A percentile compares a stretch with the other conserved stretches of the same genome.
phyloP scores from a whole-genome alignment of 176 grass and related monocot genomes.

The Aegilops umbellulata region DNA sequence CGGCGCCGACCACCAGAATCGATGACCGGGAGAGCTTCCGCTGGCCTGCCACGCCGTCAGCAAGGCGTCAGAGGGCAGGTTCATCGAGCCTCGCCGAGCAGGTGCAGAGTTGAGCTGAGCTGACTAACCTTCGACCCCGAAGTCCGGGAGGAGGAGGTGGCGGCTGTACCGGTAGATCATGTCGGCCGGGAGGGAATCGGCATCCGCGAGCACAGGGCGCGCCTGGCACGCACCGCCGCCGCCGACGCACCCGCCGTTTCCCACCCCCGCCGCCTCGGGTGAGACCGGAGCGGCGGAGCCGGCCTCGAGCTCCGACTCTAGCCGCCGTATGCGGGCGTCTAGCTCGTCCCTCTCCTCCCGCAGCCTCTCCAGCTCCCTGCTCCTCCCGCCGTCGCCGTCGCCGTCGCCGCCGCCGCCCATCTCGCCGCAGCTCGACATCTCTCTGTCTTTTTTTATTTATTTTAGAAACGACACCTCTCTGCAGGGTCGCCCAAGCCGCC shows the following conservation, averaged over 20 bases:
- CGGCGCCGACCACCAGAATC: slow-evolving; percentile 87
- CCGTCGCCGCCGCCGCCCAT: slow-evolving; percentile 22
- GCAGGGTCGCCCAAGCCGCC: neutral
- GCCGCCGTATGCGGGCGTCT: slow-evolving; percentile 53
- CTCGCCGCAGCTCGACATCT: neutral
- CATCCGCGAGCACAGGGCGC: neutral
- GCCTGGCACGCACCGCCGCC: slow-evolving; percentile 8
- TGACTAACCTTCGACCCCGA: slow-evolving; percentile 69
- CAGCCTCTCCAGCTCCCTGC: slow-evolving; percentile 52
- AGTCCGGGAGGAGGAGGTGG: slow-evolving; percentile 86
- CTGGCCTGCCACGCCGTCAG: slow-evolving; percentile 42
- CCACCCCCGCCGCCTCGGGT: neutral
- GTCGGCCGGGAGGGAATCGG: slow-evolving; percentile 32
- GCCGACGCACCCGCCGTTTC: neutral
- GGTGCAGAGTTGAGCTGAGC: neutral
- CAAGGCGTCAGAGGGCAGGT: slow-evolving; percentile 1
- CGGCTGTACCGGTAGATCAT: slow-evolving; percentile 90
- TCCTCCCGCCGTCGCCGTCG: neutral
- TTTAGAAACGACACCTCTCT: too few species aligned
- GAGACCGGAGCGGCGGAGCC: neutral
- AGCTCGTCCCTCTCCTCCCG: slow-evolving; percentile 52
- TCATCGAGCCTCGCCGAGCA: neutral
- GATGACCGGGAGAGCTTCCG: slow-evolving; percentile 65
- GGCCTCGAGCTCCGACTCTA: slow-evolving; percentile 49
- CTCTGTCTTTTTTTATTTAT: too few species aligned